Evolutionary conservation across 345 rosid genomes (phyloP).

Genomic region (Atalantia buxifolia): DNA sequence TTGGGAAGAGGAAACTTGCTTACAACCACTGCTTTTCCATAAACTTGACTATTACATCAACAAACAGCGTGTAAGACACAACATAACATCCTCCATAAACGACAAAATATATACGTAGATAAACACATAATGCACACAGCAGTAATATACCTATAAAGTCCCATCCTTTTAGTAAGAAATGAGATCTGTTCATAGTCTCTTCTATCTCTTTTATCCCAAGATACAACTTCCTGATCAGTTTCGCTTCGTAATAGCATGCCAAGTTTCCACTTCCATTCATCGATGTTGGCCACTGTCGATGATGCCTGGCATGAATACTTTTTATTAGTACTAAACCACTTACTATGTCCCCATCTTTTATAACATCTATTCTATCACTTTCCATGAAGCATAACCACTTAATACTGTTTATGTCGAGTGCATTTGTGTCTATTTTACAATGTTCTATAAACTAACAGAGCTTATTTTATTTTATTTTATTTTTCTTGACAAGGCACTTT

Average conservation of each 20-base stretch:
- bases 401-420: neutral
- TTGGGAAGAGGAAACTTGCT: slow-evolving; percentile 97
- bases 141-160: slow-evolving; percentile 67
- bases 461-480: too few species aligned
- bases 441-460: neutral
- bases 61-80: neutral
- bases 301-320: slow-evolving; percentile 58
- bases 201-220: slow-evolving; percentile 89
- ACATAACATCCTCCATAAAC: neutral
- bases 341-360: neutral
- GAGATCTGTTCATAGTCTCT: slow-evolving; percentile 95
- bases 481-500: neutral
- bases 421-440: neutral
- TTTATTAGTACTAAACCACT: neutral
- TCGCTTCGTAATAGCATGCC: slow-evolving; percentile 66
- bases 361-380: neutral
- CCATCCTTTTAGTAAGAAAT: slow-evolving; percentile 86
- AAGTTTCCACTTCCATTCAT: slow-evolving; percentile 99
- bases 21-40: slow-evolving; percentile 93
- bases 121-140: neutral
- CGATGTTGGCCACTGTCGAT: slow-evolving; percentile 87
- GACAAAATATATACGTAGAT: neutral
- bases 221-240: slow-evolving; percentile 79
- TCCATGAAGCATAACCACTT: neutral
- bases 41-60: slow-evolving; percentile 56